Conservation (phyloP, 495 filamentous ascomycete genomes). For the Baudoinia panamericana region DNA sequence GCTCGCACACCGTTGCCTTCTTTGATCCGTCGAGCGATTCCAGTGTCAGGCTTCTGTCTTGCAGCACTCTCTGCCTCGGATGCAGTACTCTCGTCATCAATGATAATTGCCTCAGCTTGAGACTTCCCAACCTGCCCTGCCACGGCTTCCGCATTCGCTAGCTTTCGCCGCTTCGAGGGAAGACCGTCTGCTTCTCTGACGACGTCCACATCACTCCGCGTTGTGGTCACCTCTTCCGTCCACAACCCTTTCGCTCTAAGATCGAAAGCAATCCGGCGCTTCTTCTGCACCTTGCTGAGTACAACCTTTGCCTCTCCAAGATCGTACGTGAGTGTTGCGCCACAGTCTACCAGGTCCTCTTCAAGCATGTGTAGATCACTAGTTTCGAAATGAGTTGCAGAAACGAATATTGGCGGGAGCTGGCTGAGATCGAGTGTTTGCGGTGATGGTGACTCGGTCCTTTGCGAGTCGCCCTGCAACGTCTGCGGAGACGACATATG, state of each 20-base stretch:
- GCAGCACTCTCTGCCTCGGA: slow-evolving; percentile 22
- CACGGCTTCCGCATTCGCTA: slow-evolving; percentile 20
- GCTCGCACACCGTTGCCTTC: neutral
- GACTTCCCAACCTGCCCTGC: neutral
- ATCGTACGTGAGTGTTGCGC: slow-evolving; percentile 55
- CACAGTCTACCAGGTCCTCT: slow-evolving; percentile 41
- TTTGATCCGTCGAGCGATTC: neutral
- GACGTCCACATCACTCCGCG: slow-evolving; percentile 1
- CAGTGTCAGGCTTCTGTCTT: neutral
- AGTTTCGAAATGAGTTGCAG: slow-evolving; percentile 52
- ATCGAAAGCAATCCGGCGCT: slow-evolving; percentile 63
- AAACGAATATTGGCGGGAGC: slow-evolving; percentile 62
- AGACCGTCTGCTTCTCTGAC: slow-evolving; percentile 1
- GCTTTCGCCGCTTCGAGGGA: slow-evolving; percentile 14
- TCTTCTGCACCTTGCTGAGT: slow-evolving; percentile 55
- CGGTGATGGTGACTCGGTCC: neutral
- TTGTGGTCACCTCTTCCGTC: slow-evolving; percentile 41
- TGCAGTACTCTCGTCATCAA: slow-evolving; percentile 32
- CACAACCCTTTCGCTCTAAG: slow-evolving; percentile 50
- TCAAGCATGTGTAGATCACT: slow-evolving; percentile 51
- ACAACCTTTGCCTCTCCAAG: slow-evolving; percentile 58
- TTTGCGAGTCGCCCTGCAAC: neutral
- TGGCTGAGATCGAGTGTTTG: slow-evolving; percentile 24
- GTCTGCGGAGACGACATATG: slow-evolving; percentile 2
- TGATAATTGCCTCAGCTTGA: slow-evolving; percentile 14